phyloP scores from a whole-genome alignment of 106 monocot genomes.

The Phalaenopsis aphrodite region DNA sequence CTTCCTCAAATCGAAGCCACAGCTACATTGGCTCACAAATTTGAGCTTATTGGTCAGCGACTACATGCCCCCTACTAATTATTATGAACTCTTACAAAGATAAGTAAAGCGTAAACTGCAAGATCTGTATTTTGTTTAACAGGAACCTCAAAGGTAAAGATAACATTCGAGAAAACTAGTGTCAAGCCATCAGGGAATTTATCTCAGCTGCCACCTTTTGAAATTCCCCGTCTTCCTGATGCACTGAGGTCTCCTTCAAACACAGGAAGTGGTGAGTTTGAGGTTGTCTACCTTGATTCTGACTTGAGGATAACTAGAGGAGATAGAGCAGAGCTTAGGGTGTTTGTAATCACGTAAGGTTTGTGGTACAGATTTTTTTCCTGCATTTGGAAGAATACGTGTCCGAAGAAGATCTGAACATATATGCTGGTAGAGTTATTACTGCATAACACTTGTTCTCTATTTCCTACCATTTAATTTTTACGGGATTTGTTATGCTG shows the following conservation, averaged over 20 bases:
- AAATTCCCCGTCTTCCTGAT: slow-evolving; percentile 74
- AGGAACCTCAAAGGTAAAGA: slow-evolving; percentile 77
- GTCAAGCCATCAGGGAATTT: slow-evolving; percentile 62
- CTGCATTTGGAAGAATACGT: too few species aligned
- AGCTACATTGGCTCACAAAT: slow-evolving; percentile 87
- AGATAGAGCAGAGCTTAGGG: slow-evolving; percentile 88
- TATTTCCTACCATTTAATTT: too few species aligned
- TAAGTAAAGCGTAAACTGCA: not conserved
- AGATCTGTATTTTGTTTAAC: not conserved
- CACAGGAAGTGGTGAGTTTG: slow-evolving; percentile 69
- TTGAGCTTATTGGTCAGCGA: slow-evolving; percentile 65
- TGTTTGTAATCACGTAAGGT: slow-evolving; percentile 69
- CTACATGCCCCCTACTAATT: not conserved
- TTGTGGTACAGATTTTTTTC: too few species aligned
- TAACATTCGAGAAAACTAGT: slow-evolving; percentile 70
- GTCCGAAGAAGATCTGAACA: too few species aligned
- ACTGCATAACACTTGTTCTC: too few species aligned
- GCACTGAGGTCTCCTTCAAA: slow-evolving; percentile 53
- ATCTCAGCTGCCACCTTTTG: slow-evolving; percentile 82
- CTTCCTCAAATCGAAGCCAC: slow-evolving; percentile 65
- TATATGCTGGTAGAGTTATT: too few species aligned
- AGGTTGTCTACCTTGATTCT: slow-evolving; percentile 71
- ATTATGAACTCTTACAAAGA: not conserved
- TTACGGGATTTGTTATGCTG: too few species aligned
- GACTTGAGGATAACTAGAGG: slow-evolving; percentile 74